These are phyloP conservation scores for Picochlorum sp. DNA, from an alignment of 139 green algal genomes.

Conservation along the genomic window DNA sequence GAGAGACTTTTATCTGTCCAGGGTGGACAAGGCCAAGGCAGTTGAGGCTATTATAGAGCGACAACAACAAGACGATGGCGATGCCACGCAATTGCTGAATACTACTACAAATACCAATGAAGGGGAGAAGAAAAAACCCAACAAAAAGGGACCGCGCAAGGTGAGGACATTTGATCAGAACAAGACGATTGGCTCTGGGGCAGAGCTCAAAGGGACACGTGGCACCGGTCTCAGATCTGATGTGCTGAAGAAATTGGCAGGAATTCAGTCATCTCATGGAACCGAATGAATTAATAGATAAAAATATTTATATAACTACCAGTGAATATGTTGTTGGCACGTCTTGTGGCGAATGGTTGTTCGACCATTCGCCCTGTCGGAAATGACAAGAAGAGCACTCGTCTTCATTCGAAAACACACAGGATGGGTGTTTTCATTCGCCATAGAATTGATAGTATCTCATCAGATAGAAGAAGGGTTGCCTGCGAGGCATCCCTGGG, in stretches of 20 bases:
- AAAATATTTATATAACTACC: too few species aligned
- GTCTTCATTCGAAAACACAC: conserved; percentile 38
- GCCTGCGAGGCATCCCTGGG: not conserved
- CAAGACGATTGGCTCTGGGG: not conserved
- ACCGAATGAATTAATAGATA: too few species aligned
- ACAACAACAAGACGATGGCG: not conserved
- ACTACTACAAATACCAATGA: not conserved
- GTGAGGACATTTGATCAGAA: conserved; percentile 49
- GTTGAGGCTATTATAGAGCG: conserved; percentile 35
- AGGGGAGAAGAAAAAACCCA: not conserved
- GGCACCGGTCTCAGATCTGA: conserved; percentile 13
- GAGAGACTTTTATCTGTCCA: conserved; percentile 87
- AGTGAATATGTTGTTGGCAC: not conserved
- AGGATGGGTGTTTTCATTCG: too few species aligned
- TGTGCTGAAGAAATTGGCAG: not conserved
- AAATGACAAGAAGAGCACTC: conserved; percentile 46
- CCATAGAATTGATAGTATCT: too few species aligned
- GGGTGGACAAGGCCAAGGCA: conserved; percentile 45
- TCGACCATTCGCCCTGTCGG: conserved; percentile 31
- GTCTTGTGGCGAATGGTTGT: too few species aligned
- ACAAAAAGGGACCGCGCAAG: not conserved
- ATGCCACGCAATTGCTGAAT: too few species aligned
- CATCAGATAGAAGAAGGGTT: not conserved
- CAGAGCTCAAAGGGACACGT: conserved; percentile 35
- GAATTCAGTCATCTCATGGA: not conserved